Evolutionary conservation across 345 rosid species (phyloP).

Genomic region (Bruguiera sexangula): DNA sequence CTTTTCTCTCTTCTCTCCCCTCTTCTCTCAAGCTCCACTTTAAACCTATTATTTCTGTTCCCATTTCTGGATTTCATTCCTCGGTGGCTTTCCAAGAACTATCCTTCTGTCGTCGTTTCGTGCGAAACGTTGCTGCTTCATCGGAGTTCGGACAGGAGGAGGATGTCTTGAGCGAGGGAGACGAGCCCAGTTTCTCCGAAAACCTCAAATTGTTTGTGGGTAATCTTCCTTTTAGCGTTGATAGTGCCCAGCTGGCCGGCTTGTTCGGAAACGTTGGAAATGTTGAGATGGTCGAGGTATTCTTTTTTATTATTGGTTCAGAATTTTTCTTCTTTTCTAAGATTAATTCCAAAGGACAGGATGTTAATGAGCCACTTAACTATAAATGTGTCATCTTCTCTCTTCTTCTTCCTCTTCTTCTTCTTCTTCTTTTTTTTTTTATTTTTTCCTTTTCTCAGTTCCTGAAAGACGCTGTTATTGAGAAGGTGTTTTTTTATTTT

Average conservation of each 20-base stretch:
- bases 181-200: constrained; percentile 49
- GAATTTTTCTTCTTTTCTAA: neutral
- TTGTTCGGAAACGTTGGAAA: constrained; percentile 73
- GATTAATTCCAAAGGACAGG: no score
- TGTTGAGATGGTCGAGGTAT: constrained; percentile 98
- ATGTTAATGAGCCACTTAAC: neutral
- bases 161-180: constrained; percentile 42
- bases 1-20: constrained; percentile 25
- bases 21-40: constrained; percentile 37
- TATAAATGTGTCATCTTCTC: neutral
- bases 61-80: constrained; percentile 28
- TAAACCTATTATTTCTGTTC: constrained; percentile 33
- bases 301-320: neutral
- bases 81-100: neutral
- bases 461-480: neutral
- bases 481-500: neutral
- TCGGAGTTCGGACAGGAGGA: constrained; percentile 68
- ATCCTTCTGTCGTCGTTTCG: constrained; percentile 41
- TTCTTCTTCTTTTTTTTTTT: neutral
- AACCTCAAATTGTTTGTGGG: constrained; percentile 93
- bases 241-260: constrained; percentile 86
- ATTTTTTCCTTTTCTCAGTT: no score
- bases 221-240: constrained; percentile 82
- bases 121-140: constrained; percentile 53
- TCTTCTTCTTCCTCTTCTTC: neutral